Evolutionary conservation across 768 basidiomycete species (phyloP), one percentile per base, ranked within the genome.

Genomic region (Coprinellus micaceus): DNA sequence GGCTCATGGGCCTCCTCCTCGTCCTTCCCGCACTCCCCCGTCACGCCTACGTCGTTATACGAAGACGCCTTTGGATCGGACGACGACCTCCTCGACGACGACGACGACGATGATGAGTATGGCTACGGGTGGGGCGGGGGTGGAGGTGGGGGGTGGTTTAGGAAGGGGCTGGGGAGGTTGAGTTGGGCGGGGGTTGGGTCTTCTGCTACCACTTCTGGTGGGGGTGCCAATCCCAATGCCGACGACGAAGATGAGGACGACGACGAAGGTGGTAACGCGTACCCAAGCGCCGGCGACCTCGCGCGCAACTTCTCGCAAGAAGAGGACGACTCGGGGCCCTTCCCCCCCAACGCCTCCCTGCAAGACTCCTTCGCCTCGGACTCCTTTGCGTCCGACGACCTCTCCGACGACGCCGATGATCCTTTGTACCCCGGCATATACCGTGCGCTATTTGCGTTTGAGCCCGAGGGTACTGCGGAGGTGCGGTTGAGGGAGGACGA

Each of bases 401-500:
- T 64, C 3, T 62, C 47, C n/a, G 69, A 39, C 3, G 75, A 73
- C 1, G 72, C 71, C 6, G 75, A 74, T 15, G 77, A 75, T 5
- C 76, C 75, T 40, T 76, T 90, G 1, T 70, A 75, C 21, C 87
- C 91, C 0, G 91, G 91, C 0, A 57, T 88, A 1, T 94, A 94
- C 64, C 82, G 86, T 15, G 89, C 91, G 7, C 12, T 91, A 67
- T 94, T 87, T 60, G 77, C 83, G 3, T 93, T 94, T 60, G 84
- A 85, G 58, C 87, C 89, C 0, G 89, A 92, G 63, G 86, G 89
- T 1, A 83, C 82, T 17, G 87, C 89, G 30, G 92, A 94, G 81
- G 91, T 93, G 89, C 76, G 75, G 43, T 70, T 94, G 53, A 82
- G 77, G 60, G 88, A 91, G 69, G 91, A 86, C 45, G 88, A 93